Evolutionary conservation across 2,329 filamentous ascomycete species (phyloP), one percentile per base, ranked within the genome.

Genomic region (Xylariales sp.): DNA sequence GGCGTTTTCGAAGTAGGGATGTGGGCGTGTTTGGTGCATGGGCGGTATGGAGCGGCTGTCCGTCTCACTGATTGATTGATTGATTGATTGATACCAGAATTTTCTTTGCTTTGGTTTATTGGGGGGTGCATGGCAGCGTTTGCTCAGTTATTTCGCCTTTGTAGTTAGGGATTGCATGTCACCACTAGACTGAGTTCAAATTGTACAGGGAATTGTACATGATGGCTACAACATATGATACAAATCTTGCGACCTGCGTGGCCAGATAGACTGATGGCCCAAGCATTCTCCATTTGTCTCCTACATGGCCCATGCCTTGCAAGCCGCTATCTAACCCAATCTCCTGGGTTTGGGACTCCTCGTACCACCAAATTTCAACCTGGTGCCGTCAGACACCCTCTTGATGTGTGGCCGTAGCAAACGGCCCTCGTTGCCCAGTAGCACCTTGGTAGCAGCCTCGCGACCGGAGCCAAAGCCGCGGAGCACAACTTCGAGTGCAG

Each of bases 311-410:
- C 7, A 14, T 64, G 43, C 39, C 18, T 50, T 61, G n/a, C 58
- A 61, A 30, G 14, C 66, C 41, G 41, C 28, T 30, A 49, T 69
- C 65, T 75, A 78, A 74, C 77, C 77, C 83, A 98, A 82, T 83
- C 96, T 91, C 81, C 94, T 94, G 46, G 90, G 91, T 79, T 90
- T 93, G 80, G 87, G 88, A 83, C 93, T 95, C 81, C 94, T 92
- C 46, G 92, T 93, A 77, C 96, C 97, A 82, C 94, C 96, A 85
- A 98, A 97, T 85, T 99, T 99, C 80, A 98, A 81, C 76, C 91
- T 91, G 63, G 95, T 98, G 48, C 89, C 86, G 82, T 99, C 96
- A 39, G 92, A 90, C 69, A 99, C 91, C 74, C 90, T 90, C 49
- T 89, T 84, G 72, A 99, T 92, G 83, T 92, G 89, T 39, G 86